Base-by-base conservation (phyloP, 352 stramenopile genomes). In the Phytophthora colocasiae region DNA sequence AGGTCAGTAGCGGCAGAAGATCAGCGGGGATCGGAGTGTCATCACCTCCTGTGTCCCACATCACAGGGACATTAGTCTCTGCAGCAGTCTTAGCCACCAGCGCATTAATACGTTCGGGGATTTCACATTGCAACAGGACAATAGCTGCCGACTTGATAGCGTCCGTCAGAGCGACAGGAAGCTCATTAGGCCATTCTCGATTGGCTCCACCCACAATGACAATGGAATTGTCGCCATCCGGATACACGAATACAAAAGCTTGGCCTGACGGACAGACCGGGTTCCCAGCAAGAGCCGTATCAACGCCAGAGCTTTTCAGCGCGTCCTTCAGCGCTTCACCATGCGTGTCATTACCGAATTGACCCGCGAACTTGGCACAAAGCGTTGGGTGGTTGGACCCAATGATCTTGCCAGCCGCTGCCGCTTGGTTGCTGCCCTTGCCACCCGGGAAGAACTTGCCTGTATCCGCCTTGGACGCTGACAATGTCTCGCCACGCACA, bases 161-260 rank as follows among this genome's bases (percentile, higher is more conserved):
- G 8, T 78, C 48, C 6, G 75, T 63, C 6, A 91, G 49, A 12
- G 41, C 41, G 1, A 26, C 40, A 0, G 84, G 64, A 3, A 95
- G 66, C 19, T 66, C 17, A 0, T 73, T 27, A 0, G 82, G 75
- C 87, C 87, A 96, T 40, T 77, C 72, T 15, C 65, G 66, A 38
- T 96, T 96, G 19, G 87, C 87, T 17, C 87, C 87, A 7, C 83
- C 83, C 4, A 96, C 83, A 39, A 96, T 90, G 17, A 96, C 78
- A 56, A 96, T 96, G 29, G 85, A 92, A 58, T 96, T 96, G 55
- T 93, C 81, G 19, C 87, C 87, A 53, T 91, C 75, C 32, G 87
- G 84, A 45, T 92, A 90, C 32, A 93, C 78, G 8, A 96, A 93
- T 39, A 96, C 85, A 56, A 92, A 90, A 8, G 87, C 87, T 55